Percentiles rank a stretch among this genome's conserved stretches.
These are phyloP conservation scores for Debaryomycetaceae sp. DNA, from an alignment of 1,139 yeast genomes.

Conservation along the genomic window DNA sequence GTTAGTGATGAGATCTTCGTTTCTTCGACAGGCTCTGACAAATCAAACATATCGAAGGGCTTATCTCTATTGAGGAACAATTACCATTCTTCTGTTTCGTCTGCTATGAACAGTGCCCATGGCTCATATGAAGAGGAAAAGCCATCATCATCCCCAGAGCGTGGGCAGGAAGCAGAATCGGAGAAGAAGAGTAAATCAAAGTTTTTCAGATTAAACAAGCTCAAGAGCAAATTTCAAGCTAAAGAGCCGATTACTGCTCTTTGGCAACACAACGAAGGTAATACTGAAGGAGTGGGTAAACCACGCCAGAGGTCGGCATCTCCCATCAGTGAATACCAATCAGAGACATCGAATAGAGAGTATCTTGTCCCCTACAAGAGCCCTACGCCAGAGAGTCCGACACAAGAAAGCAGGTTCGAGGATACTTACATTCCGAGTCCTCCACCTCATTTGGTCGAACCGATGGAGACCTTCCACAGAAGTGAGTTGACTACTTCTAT, in stretches of 20 bases:
- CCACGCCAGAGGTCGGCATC: slow-evolving; percentile 9
- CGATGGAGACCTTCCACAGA: background rate
- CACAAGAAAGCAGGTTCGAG: slow-evolving; percentile 1
- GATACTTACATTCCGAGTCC: slow-evolving; percentile 13
- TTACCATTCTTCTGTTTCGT: background rate
- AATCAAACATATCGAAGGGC: slow-evolving; percentile 4
- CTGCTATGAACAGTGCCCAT: slow-evolving; percentile 6
- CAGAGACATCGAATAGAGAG: slow-evolving; percentile 16
- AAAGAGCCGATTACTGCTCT: slow-evolving; percentile 33
- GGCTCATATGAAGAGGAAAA: background rate
- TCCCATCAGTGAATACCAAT: slow-evolving; percentile 17
- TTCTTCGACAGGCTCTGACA: slow-evolving; percentile 12
- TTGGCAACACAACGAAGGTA: slow-evolving; percentile 13
- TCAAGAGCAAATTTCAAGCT: slow-evolving; percentile 30
- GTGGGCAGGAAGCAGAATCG: background rate
- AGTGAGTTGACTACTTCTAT: background rate
- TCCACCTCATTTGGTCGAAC: slow-evolving; percentile 12
- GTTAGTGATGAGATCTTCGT: slow-evolving; percentile 29
- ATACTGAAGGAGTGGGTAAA: background rate
- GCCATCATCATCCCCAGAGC: background rate
- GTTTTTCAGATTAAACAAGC: slow-evolving; percentile 25
- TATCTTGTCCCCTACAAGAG: slow-evolving; percentile 3
- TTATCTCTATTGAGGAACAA: background rate
- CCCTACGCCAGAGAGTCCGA: background rate
- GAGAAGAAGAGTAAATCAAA: slow-evolving; percentile 14